Evolutionary conservation across 306 rosid genomes (phyloP), one percentile per base, ranked within the genome.

Genomic region (Citrullus mucosospermus): DNA sequence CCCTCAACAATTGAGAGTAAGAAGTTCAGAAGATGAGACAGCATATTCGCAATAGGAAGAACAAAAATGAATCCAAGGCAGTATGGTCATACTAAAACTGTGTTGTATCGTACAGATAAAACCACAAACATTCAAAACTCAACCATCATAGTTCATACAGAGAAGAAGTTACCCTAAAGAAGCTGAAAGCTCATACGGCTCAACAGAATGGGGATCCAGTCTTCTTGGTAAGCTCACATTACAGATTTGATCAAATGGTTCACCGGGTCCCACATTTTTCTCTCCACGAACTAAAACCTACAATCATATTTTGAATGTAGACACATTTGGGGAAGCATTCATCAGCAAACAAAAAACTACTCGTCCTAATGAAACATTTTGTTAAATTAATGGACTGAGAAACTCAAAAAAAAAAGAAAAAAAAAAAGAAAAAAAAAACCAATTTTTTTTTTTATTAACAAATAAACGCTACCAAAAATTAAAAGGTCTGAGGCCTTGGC

Each of bases 121-220:
- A 20, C 50, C 69, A 76, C 22, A 76, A 14, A 25, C 8, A 25
- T 60, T 41, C 30, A 50, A 17, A 53, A 28, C 30, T 10, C 20
- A 53, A 74, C 9, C 78, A 57, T 80, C 55, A 22, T 48, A 13
- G 54, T 48, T 48, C 16, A 53, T 44, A 78, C 20, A 82, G 65
- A 68, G 28, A 85, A 53, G 74, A 55, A 80, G 51, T 20, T 84
- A 92, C 99, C 99, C 99, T 81, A 96, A 82, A 65, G 99, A 92
- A 68, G 92, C 97, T 60, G 93, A 92, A 85, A 96, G 99, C 83
- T 96, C 99, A 84, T 92, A 90, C 20, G 96, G 86, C 61, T 93
- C 87, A 88, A 92, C 96, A 76, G 99, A 91, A 83, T 91, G 97
- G 62, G 97, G 96, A 88, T 92, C 98, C 54, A 96, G 93, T 69